Evolutionary conservation across 352 stramenopile genomes (phyloP).

Genomic region (Phytopythium chamaehyphon): DNA sequence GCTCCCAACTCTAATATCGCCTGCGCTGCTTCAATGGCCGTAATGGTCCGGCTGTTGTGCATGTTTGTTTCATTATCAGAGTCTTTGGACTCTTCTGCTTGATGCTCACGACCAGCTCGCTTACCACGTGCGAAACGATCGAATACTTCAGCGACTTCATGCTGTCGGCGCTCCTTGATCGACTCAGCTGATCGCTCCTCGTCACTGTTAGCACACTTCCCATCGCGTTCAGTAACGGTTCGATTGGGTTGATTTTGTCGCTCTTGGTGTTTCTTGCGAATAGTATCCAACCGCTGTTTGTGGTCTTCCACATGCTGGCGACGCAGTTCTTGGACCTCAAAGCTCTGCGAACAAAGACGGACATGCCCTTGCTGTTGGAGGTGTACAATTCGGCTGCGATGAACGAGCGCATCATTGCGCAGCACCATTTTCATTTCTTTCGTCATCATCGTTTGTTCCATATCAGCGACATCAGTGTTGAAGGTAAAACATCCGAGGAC

Average conservation of each 20-base stretch:
- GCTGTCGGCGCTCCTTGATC: slow-evolving; percentile 10
- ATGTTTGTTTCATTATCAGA: slow-evolving; percentile 27
- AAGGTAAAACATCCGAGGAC: slow-evolving; percentile 55
- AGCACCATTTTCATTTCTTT: slow-evolving; percentile 22
- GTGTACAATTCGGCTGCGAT: slow-evolving; percentile 64
- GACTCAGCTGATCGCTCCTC: slow-evolving; percentile 15
- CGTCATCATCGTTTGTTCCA: slow-evolving; percentile 14
- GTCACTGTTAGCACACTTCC: slow-evolving; percentile 28
- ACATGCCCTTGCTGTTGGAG: slow-evolving; percentile 70
- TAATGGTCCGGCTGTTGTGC: slow-evolving; percentile 13
- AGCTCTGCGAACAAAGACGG: slow-evolving; percentile 41
- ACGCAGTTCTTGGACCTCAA: not conserved
- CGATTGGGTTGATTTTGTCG: slow-evolving; percentile 6
- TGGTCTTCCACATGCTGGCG: not conserved
- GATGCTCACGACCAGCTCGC: not conserved
- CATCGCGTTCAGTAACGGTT: slow-evolving; percentile 9
- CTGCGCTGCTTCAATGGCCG: slow-evolving; percentile 53
- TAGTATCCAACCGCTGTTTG: slow-evolving; percentile 1
- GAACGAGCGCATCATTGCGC: slow-evolving; percentile 41
- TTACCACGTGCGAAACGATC: slow-evolving; percentile 16
- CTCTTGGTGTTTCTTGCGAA: slow-evolving; percentile 7
- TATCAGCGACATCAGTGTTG: slow-evolving; percentile 12
- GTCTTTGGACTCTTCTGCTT: slow-evolving; percentile 5
- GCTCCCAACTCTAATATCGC: slow-evolving; percentile 65
- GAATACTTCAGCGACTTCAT: slow-evolving; percentile 22